Evolutionary conservation across 2,329 filamentous ascomycete genomes (phyloP).

Genomic region (Ceratocystis albifundus): DNA sequence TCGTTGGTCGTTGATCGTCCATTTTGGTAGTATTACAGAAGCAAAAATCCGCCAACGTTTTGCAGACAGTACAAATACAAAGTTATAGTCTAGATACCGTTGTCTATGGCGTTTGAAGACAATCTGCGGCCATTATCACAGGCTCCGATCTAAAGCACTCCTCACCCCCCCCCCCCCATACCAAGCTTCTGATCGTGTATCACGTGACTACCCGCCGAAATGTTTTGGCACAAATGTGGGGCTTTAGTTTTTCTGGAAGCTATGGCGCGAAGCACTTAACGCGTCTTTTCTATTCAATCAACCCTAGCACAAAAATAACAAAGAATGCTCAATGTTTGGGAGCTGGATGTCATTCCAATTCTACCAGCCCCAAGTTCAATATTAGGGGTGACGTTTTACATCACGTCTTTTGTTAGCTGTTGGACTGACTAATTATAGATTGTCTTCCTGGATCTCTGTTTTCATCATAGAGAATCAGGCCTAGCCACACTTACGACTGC

Average conservation of each 20-base stretch:
- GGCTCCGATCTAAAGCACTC: too few relatives aligned
- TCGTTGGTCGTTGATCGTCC: slow-evolving; percentile 9
- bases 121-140: too few relatives aligned
- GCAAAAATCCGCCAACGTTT: background rate
- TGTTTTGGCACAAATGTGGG: background rate
- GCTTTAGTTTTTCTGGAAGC: background rate
- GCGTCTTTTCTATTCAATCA: background rate
- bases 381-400: background rate
- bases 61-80: background rate
- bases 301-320: background rate
- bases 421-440: too few relatives aligned
- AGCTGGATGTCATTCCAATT: background rate
- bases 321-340: background rate
- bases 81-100: background rate
- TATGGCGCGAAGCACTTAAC: slow-evolving; percentile 22
- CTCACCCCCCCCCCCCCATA: background rate
- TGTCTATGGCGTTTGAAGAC: background rate
- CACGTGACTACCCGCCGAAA: slow-evolving; percentile 2
- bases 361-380: background rate
- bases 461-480: too few relatives aligned
- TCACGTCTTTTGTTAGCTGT: too few relatives aligned
- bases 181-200: background rate
- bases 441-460: too few relatives aligned
- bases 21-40: slow-evolving; percentile 10
- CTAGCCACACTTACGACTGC: background rate